These are phyloP conservation scores for Phragmites australis DNA, from an alignment of 176 grass and related monocot genomes.

Conservation along the genomic window DNA sequence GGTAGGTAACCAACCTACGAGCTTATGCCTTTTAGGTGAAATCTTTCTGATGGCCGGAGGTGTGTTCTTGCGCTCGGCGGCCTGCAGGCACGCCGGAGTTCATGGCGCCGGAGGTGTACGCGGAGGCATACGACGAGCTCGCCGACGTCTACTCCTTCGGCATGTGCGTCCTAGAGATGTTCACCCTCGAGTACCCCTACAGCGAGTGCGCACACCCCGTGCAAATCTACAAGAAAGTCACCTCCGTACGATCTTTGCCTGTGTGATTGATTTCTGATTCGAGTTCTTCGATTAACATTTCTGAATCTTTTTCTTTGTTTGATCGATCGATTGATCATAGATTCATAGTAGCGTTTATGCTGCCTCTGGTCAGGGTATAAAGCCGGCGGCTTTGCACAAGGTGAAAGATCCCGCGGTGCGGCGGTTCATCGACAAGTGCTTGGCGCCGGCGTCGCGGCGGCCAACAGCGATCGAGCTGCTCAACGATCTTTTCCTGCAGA, in stretches of 20 bases:
- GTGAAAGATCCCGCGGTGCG: conserved; percentile 50
- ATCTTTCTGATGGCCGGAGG: background rate
- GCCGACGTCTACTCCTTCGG: conserved; percentile 95
- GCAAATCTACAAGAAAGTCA: conserved; percentile 96
- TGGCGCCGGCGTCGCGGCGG: conserved; percentile 48
- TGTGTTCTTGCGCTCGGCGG: background rate
- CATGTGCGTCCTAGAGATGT: conserved; percentile 95
- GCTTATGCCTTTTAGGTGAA: no score
- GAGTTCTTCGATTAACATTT: background rate
- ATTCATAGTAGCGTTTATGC: background rate
- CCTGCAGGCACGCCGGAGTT: conserved; percentile 80
- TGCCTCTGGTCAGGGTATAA: conserved; percentile 48
- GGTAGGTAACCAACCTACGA: background rate
- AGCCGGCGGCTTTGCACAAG: conserved; percentile 64
- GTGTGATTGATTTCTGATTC: no score
- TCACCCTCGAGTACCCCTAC: conserved; percentile 85
- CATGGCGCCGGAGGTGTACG: conserved; percentile 94
- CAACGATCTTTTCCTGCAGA: conserved; percentile 60
- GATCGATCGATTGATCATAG: background rate
- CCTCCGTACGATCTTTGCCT: conserved; percentile 54
- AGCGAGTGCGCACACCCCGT: conserved; percentile 75
- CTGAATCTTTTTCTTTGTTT: background rate
- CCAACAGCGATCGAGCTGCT: conserved; percentile 67
- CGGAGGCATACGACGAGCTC: conserved; percentile 77
- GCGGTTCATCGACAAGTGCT: conserved; percentile 67